Conservation (phyloP, 768 basidiomycete genomes). For the Leucogyrophana mollusca region DNA sequence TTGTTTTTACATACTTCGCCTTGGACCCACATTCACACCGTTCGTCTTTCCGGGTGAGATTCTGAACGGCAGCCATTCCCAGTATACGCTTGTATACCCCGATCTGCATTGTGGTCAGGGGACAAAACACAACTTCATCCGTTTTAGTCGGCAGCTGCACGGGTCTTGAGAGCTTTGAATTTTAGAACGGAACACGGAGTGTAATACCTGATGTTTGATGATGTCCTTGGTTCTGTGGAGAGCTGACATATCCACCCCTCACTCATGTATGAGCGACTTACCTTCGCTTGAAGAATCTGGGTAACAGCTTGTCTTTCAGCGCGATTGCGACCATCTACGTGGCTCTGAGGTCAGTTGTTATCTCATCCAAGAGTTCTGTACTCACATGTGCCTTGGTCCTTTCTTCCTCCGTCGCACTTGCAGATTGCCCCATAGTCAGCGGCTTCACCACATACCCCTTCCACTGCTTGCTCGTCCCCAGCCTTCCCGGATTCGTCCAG, state of each 20-base stretch:
- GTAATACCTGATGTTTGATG: conserved; percentile 60
- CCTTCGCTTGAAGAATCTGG: conserved; percentile 83
- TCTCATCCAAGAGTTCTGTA: not conserved
- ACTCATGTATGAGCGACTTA: conserved; percentile 19
- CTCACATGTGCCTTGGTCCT: conserved; percentile 52
- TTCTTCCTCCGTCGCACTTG: conserved; percentile 61
- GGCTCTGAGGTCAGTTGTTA: conserved; percentile 2
- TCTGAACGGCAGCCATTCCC: conserved; percentile 61
- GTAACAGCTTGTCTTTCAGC: conserved; percentile 68
- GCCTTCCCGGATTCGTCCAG: conserved; percentile 82
- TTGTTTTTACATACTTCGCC: conserved; percentile 43
- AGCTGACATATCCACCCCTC: not conserved
- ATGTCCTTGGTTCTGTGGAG: conserved; percentile 68
- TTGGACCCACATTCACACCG: conserved; percentile 68
- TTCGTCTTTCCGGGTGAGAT: conserved; percentile 70
- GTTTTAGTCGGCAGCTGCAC: conserved; percentile 79
- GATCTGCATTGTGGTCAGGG: conserved; percentile 70
- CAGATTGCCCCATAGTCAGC: conserved; percentile 64
- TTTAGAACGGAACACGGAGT: not conserved
- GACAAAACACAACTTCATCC: conserved; percentile 94
- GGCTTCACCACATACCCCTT: conserved; percentile 67
- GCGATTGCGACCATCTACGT: conserved; percentile 55
- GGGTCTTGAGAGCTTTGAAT: not conserved
- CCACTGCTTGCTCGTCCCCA: conserved; percentile 81
- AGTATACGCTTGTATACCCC: conserved; percentile 73